phyloP scores from a whole-genome alignment of 2,329 filamentous ascomycete genomes.

The Calonectria leucothoes region DNA sequence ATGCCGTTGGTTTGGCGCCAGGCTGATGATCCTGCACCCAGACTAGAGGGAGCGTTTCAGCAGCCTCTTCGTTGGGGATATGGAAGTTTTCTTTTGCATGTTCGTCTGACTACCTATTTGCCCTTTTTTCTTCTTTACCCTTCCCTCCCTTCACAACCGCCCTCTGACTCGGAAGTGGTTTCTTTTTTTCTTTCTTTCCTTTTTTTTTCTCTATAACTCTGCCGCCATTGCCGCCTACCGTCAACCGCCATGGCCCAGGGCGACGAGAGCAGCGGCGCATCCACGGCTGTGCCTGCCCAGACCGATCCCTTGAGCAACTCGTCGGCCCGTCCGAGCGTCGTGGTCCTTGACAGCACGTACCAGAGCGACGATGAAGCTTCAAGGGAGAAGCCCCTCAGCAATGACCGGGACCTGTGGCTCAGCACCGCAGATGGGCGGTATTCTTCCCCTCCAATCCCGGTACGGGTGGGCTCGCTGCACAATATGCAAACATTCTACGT shows the following conservation, averaged over 20 bases:
- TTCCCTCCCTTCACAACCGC: background rate
- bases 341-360: conserved; percentile 39
- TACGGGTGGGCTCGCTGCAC: conserved; percentile 55
- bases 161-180: background rate
- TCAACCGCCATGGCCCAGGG: conserved; percentile 31
- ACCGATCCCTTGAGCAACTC: conserved; percentile 35
- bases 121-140: background rate
- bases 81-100: conserved; percentile 28
- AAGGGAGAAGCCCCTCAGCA: conserved; percentile 34
- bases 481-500: conserved; percentile 56
- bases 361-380: conserved; percentile 21
- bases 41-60: conserved; percentile 17
- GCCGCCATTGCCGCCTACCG: conserved; percentile 2
- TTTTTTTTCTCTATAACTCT: too few species aligned
- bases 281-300: conserved; percentile 30
- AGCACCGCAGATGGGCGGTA: conserved; percentile 62
- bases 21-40: conserved; percentile 28
- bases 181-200: conserved; percentile 16
- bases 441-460: conserved; percentile 56
- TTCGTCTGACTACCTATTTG: conserved; percentile 7
- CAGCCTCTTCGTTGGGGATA: conserved; percentile 12
- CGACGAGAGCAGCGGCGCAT: conserved; percentile 31
- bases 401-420: conserved; percentile 60
- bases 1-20: conserved; percentile 32
- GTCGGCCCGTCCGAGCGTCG: conserved; percentile 31